These are phyloP conservation scores for Trametes punicea DNA, from an alignment of 768 basidiomycete species.

Conservation along the genomic window DNA sequence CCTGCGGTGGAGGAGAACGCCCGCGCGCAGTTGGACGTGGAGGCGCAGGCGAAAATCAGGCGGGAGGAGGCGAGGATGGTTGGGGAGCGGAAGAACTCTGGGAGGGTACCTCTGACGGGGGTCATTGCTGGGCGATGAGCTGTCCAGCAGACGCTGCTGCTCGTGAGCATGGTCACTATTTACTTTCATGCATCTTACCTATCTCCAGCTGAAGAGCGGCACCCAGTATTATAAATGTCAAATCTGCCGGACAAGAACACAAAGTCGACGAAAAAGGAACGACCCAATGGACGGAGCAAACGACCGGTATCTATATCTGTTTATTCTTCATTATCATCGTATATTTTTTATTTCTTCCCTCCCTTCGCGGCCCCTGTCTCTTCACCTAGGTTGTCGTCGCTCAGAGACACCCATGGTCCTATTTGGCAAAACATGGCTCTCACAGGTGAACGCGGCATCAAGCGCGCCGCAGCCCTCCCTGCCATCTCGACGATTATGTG, in stretches of 20 bases:
- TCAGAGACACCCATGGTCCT: too few relatives aligned
- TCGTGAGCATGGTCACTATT: too few relatives aligned
- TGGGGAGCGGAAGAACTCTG: background rate
- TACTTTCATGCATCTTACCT: too few relatives aligned
- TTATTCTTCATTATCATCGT: slow-evolving; percentile 21
- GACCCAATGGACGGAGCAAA: background rate
- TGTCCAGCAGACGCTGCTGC: too few relatives aligned
- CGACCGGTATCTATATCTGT: slow-evolving; percentile 18
- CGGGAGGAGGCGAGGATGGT: background rate
- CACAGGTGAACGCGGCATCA: too few relatives aligned
- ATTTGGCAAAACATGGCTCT: background rate
- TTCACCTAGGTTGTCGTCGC: too few relatives aligned
- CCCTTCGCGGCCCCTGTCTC: background rate
- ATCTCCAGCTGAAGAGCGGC: too few relatives aligned
- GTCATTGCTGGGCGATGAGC: slow-evolving; percentile 2
- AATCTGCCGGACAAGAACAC: background rate
- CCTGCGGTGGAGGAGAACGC: slow-evolving; percentile 62
- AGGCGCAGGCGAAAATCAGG: slow-evolving; percentile 21
- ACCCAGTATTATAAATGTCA: too few relatives aligned
- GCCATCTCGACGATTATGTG: too few relatives aligned
- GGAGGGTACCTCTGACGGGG: background rate
- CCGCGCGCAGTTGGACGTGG: slow-evolving; percentile 41
- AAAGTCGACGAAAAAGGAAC: background rate
- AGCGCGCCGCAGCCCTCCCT: too few relatives aligned
- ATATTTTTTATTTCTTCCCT: slow-evolving; percentile 1